Evolutionary conservation across 768 basidiomycete species (phyloP).

Genomic region (Tephrocybe sp.): DNA sequence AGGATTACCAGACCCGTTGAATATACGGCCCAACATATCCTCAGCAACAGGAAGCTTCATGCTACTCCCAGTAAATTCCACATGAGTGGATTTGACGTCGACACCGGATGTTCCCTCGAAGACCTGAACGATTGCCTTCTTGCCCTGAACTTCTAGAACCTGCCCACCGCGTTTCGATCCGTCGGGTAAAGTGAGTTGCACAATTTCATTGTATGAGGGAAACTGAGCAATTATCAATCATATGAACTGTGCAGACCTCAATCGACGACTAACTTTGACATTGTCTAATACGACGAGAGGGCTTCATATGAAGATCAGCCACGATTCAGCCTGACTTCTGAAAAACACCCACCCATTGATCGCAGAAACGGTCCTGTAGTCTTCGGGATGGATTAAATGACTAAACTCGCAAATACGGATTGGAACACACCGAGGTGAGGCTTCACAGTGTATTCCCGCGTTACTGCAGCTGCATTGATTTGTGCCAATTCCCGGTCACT

Average conservation of each 20-base stretch:
- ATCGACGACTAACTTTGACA: conserved; percentile 72
- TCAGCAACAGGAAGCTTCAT: conserved; percentile 99
- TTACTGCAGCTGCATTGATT: conserved; percentile 88
- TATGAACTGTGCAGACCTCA: conserved; percentile 6
- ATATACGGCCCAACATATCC: conserved; percentile 98
- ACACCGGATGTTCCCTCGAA: conserved; percentile 98
- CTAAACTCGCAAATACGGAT: conserved; percentile 10
- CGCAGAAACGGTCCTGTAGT: conserved; percentile 98
- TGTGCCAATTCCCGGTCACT: conserved; percentile 73
- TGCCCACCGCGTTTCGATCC: conserved; percentile 95
- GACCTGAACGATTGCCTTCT: conserved; percentile 99
- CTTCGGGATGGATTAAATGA: conserved; percentile 39
- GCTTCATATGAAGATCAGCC: conserved; percentile 37
- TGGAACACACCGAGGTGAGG: conserved; percentile 77
- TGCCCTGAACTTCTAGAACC: conserved; percentile 96
- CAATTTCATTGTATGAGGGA: conserved; percentile 98
- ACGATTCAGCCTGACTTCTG: conserved; percentile 6
- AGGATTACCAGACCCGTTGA: conserved; percentile 97
- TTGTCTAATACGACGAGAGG: conserved; percentile 97
- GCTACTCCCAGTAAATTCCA: conserved; percentile 96
- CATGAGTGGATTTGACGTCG: conserved; percentile 96
- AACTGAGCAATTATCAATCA: conserved; percentile 52
- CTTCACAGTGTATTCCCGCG: conserved; percentile 83
- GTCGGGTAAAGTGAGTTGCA: conserved; percentile 92
- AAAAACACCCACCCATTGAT: conserved; percentile 76